A percentile compares a stretch with the other conserved stretches of the same genome.
Evolutionary conservation across 768 basidiomycete genomes (phyloP).

Genomic region (Sporobolomyces roseus): DNA sequence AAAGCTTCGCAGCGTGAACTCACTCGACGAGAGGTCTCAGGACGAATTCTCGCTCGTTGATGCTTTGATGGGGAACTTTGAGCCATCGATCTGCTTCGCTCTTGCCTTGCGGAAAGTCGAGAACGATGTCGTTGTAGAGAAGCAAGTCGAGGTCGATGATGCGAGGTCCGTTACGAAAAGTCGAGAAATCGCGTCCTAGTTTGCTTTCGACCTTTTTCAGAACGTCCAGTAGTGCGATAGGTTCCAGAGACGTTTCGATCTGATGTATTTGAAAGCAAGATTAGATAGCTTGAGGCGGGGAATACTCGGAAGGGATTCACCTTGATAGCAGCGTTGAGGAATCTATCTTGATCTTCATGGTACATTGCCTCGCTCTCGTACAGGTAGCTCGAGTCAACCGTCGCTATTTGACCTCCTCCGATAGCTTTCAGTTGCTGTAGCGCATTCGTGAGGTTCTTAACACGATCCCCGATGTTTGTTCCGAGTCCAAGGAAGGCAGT

Average conservation of each 20-base stretch:
- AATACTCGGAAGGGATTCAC: slow-evolving; percentile 53
- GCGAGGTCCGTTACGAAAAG: slow-evolving; percentile 78
- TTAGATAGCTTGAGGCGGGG: neutral
- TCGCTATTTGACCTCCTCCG: slow-evolving; percentile 49
- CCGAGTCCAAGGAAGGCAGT: slow-evolving; percentile 73
- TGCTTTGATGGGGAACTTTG: slow-evolving; percentile 74
- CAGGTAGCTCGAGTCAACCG: slow-evolving; percentile 78
- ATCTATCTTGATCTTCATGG: slow-evolving; percentile 78
- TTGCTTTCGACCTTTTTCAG: slow-evolving; percentile 68
- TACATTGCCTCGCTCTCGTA: slow-evolving; percentile 97
- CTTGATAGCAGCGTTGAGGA: slow-evolving; percentile 86
- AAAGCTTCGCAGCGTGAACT: no score
- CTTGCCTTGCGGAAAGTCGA: slow-evolving; percentile 60
- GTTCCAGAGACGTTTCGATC: slow-evolving; percentile 70
- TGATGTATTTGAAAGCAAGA: slow-evolving; percentile 47
- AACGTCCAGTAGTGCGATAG: slow-evolving; percentile 59
- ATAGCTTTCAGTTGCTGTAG: slow-evolving; percentile 64
- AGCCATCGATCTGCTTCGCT: slow-evolving; percentile 59
- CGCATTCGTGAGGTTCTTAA: slow-evolving; percentile 73
- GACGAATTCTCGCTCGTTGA: slow-evolving; percentile 86
- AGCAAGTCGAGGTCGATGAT: slow-evolving; percentile 85
- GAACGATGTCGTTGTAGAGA: slow-evolving; percentile 61
- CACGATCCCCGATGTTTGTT: slow-evolving; percentile 83
- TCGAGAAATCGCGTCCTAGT: slow-evolving; percentile 69
- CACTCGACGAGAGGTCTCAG: slow-evolving; percentile 82